Conservation (phyloP, 2,329 filamentous ascomycete species). For the Macrophomina pseudophaseolina region DNA sequence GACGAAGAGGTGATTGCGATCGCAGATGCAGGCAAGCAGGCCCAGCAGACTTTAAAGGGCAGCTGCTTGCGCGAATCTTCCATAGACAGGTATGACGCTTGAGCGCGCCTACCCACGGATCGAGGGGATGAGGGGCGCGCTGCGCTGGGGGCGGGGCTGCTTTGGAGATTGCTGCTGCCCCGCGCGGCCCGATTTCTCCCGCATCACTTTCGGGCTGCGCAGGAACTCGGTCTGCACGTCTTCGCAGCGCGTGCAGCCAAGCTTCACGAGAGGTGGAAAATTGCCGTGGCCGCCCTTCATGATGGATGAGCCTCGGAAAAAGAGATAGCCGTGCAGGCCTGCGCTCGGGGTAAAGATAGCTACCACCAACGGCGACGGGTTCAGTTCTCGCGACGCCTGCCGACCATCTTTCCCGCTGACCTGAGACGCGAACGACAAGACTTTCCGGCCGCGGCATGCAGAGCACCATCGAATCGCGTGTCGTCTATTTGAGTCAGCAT, state of each 20-base stretch:
- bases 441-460: not conserved
- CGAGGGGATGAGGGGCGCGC: conserved; percentile 21
- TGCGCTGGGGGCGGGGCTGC: conserved; percentile 18
- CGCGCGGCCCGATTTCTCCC: conserved; percentile 22
- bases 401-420: not conserved
- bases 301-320: conserved; percentile 2
- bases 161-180: conserved; percentile 1
- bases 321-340: conserved; percentile 11
- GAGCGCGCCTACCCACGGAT: conserved; percentile 16
- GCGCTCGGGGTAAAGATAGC: conserved; percentile 16
- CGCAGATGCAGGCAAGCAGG: conserved; percentile 3
- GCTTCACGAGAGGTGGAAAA: conserved; percentile 24
- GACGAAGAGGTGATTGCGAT: not conserved
- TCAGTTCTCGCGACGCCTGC: not conserved
- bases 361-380: not conserved
- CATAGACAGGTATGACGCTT: conserved; percentile 13
- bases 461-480: conserved; percentile 4
- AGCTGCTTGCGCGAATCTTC: not conserved
- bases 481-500: not conserved
- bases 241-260: conserved; percentile 15
- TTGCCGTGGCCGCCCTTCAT: not conserved
- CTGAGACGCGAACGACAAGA: not conserved
- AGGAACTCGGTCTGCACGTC: conserved; percentile 14
- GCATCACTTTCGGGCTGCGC: conserved; percentile 8
- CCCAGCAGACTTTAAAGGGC: not conserved